Percentiles rank a stretch among this genome's conserved stretches.
These are phyloP conservation scores for Fusarium odoratissimum DNA, from an alignment of 2,329 filamentous ascomycete genomes.

Conservation along the genomic window DNA sequence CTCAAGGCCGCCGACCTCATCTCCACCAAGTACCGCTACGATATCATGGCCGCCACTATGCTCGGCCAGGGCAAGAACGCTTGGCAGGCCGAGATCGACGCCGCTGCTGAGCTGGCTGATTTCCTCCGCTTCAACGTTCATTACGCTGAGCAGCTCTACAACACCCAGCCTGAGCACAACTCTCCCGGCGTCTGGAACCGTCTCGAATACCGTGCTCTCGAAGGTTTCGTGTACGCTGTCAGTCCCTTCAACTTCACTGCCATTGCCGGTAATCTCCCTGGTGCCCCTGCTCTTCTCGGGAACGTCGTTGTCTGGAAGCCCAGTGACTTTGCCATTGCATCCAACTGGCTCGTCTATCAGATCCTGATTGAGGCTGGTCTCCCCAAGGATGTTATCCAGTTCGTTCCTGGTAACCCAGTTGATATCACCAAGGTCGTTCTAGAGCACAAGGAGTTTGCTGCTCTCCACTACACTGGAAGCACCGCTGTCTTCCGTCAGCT, in stretches of 20 bases:
- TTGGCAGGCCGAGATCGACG: conserved; percentile 99
- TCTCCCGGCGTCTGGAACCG: conserved; percentile 90
- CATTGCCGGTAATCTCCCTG: conserved; percentile 88
- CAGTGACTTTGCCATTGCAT: conserved; percentile 88
- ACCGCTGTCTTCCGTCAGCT: conserved; percentile 90
- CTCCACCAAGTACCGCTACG: conserved; percentile 92
- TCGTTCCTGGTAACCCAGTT: conserved; percentile 88
- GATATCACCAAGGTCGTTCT: conserved; percentile 84
- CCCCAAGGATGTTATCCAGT: conserved; percentile 90
- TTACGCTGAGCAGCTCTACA: conserved; percentile 91
- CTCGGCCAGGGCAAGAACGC: conserved; percentile 97
- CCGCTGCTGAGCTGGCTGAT: conserved; percentile 90
- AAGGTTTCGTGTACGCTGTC: conserved; percentile 95
- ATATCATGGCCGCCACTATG: conserved; percentile 96
- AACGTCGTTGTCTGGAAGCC: conserved; percentile 98
- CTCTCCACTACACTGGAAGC: conserved; percentile 95
- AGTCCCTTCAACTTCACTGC: conserved; percentile 98
- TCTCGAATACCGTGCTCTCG: conserved; percentile 87
- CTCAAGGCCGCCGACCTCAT: conserved; percentile 95
- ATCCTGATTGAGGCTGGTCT: conserved; percentile 93
- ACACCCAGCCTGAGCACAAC: conserved; percentile 87
- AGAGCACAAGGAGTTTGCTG: conserved; percentile 82
- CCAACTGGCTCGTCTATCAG: conserved; percentile 90
- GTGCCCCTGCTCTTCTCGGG: conserved; percentile 86
- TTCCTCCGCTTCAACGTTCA: conserved; percentile 95